Evolutionary conservation across 495 filamentous ascomycete species (phyloP).

Genomic region (Tuber magnatum): DNA sequence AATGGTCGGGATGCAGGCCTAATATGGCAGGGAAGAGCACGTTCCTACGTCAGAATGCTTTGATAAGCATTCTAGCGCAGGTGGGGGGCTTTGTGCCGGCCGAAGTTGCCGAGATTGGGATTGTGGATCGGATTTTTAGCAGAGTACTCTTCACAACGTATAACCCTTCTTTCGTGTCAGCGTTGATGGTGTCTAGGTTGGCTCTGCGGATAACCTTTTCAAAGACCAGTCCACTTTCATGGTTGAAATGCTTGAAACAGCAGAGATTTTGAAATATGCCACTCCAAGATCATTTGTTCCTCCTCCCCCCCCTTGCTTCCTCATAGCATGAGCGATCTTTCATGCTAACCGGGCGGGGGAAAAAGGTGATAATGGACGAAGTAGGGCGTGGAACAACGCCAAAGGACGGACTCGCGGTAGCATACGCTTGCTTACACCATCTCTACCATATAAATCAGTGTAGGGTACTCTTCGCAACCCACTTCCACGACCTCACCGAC

Average conservation of each 20-base stretch:
- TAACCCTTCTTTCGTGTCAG: conserved; percentile 8
- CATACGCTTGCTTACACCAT: conserved; percentile 79
- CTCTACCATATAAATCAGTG: conserved; percentile 66
- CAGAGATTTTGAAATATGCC: conserved; percentile 59
- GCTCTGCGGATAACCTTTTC: conserved; percentile 87
- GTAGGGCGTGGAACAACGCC: conserved; percentile 90
- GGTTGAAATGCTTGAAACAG: conserved; percentile 76
- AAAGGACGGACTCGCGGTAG: conserved; percentile 80
- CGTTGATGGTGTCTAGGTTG: conserved; percentile 47
- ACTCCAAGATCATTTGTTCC: conserved; percentile 63
- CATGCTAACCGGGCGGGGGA: neutral
- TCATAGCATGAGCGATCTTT: neutral
- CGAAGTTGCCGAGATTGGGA: conserved; percentile 68
- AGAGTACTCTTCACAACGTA: conserved; percentile 42
- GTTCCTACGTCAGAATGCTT: conserved; percentile 85
- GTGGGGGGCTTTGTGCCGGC: conserved; percentile 88
- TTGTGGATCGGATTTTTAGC: conserved; percentile 89
- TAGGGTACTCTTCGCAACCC: conserved; percentile 84
- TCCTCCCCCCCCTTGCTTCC: neutral
- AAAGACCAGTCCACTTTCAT: conserved; percentile 92
- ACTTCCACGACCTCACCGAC: conserved; percentile 81
- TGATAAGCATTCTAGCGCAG: conserved; percentile 89
- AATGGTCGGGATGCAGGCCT: conserved; percentile 46
- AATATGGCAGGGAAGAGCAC: conserved; percentile 99
- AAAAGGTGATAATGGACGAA: conserved; percentile 87